Conservation (phyloP, 202 grass and related monocot species). For the Musa balbisiana region DNA sequence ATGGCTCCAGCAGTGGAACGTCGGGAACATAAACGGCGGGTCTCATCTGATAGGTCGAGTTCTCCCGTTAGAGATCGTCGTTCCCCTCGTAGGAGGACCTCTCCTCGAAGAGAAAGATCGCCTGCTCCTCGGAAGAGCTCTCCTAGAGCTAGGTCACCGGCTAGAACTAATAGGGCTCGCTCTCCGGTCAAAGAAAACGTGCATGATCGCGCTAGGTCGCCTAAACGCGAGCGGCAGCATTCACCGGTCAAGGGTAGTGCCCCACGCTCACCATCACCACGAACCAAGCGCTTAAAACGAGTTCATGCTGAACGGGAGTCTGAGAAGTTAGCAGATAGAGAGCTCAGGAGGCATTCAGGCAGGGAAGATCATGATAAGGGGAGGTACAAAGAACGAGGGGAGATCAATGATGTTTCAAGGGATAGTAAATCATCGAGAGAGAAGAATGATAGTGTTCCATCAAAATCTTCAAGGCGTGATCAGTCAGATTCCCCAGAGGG, state of each 20-base stretch:
- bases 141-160: background rate
- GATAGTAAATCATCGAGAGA: conserved; percentile 28
- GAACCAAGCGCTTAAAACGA: conserved; percentile 39
- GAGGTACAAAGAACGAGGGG: conserved; percentile 29
- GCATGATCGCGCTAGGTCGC: background rate
- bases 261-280: conserved; percentile 31
- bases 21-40: background rate
- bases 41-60: background rate
- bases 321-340: conserved; percentile 18
- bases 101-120: background rate
- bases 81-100: conserved; percentile 1
- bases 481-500: conserved; percentile 51
- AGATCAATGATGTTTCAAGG: conserved; percentile 20
- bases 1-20: background rate
- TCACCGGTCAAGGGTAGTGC: conserved; percentile 1
- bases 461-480: conserved; percentile 40
- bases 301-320: conserved; percentile 11
- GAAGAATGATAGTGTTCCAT: conserved; percentile 32
- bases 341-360: conserved; percentile 8
- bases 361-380: conserved; percentile 33
- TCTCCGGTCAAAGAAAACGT: background rate
- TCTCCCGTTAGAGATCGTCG: background rate
- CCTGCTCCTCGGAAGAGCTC: conserved; percentile 3
- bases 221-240: background rate
- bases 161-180: background rate